Evolutionary conservation across 768 basidiomycete species (phyloP), one percentile per base, ranked within the genome.

Genomic region (Tricholoma furcatifolium): DNA sequence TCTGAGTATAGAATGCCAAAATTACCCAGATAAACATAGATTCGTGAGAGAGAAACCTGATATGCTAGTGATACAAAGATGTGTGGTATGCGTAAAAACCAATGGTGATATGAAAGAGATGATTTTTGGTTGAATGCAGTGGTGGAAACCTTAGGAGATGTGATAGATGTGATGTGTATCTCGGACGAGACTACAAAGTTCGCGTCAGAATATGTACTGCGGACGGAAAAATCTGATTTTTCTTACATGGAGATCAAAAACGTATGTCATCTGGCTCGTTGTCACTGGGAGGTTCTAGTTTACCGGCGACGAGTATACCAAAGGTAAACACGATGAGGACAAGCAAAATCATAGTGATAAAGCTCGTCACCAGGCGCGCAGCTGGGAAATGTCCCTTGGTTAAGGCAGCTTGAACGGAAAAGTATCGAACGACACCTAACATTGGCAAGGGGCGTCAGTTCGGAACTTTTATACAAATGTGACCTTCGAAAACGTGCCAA

Each of bases 371-470:
- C 2, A 48, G 45, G 6, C 63, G 57, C 10, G 63, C 58, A 17
- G 54, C 63, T 4, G 63, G 63, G 41, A 65, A 65, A 31, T 51
- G 40, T 9, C 63, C 63, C 31, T 62, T 61, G 2, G 58, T 62
- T 11, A 65, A 44, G 3, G 63, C 63, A 15, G 55, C 54, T 48
- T 65, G 63, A 17, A 65, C 49, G 4, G 58, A 41, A 41, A 65
- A 65, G 39, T 65, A 65, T 18, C 63, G 55, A 17, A 54, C 34
- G 2, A 57, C 49, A 18, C 63, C 63, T 64, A 23, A 31, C 10
- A 17, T 44, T 32, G 11, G 21, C 20, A 32, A 18, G 4, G 5
- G 31, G 2, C 24, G n/a, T 53, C 4, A 56, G 41, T 21, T 17
- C 17, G 23, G 21, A 41, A 30, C 45, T 43, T n/a, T 34, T 17